Evolutionary conservation across 495 filamentous ascomycete species (phyloP), one percentile per base, ranked within the genome.

Genomic region (Rostrohypoxylon terebratum): DNA sequence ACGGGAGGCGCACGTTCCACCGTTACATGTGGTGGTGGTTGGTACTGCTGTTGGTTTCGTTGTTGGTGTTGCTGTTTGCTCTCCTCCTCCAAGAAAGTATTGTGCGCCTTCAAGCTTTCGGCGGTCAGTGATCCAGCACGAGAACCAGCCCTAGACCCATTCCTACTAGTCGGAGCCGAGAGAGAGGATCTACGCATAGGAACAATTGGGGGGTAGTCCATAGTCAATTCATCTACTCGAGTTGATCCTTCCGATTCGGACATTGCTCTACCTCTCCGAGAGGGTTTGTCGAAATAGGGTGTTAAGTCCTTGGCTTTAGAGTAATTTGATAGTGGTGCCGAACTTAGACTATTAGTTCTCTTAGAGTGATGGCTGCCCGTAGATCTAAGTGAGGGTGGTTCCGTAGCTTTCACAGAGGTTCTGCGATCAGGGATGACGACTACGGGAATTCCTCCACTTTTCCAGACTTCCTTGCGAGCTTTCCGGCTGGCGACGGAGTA

Each of bases 371-470:
- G 79, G 66, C 86, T 88, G 72, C 84, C 84, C 36, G 83, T 86
- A 14, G 86, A 87, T 68, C 86, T 79, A 20, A 87, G 78, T 11
- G 86, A 88, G 4, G 84, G 84, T 34, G 82, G 80, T 20, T 77
- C 81, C 59, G 66, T 77, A 45, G 87, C 88, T 48, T 86, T 87
- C 9, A 91, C 78, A 11, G 91, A 93, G 10, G 91, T 88, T 20
- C 79, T 84, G 44, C 92, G 85, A 47, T 93, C 85, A 11, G 92
- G 92, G 44, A 93, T 87, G 18, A 93, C 87, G 14, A 92, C 87
- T 54, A 93, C 91, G 4, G 90, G 90, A 58, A 92, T 90, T 4
- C 79, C 84, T 31, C 86, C 86, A 42, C 73, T 82, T 68, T 82
- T 86, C 77, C 82, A 77, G 7, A 89, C 83, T 51, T 90, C 88